Conservation (phyloP, 2,329 filamentous ascomycete species). For the Neofusicoccum kwambonambiense region DNA sequence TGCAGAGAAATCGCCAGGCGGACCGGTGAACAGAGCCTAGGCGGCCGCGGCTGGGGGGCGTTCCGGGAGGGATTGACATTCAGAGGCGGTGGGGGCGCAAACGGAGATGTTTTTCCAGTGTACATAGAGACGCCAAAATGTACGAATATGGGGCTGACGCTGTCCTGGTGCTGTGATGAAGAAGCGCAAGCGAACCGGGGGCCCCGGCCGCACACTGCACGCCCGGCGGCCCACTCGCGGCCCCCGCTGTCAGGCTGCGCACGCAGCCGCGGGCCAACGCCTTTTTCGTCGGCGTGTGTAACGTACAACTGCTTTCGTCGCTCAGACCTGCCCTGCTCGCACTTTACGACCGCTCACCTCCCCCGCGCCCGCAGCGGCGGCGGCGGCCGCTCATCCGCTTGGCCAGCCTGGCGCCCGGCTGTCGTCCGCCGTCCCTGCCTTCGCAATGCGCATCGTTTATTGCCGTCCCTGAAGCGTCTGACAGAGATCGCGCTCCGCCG, state of each 20-base stretch:
- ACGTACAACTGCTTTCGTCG: background rate
- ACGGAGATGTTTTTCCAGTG: background rate
- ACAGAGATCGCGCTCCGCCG: background rate
- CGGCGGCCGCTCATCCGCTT: constrained; percentile 5
- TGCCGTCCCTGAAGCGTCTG: background rate
- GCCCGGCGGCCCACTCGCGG: background rate
- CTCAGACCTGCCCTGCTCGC: background rate
- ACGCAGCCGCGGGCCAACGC: background rate
- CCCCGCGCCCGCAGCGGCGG: background rate
- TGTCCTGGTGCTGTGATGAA: background rate
- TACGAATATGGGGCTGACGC: background rate
- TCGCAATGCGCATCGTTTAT: background rate
- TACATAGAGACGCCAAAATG: background rate
- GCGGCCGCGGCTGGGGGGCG: background rate
- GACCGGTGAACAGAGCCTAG: background rate
- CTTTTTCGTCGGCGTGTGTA: background rate
- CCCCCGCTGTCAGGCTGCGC: too few relatives aligned
- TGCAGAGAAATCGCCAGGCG: background rate
- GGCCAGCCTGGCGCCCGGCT: background rate
- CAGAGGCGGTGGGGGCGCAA: background rate
- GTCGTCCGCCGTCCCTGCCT: background rate
- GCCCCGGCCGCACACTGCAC: background rate
- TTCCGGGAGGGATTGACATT: background rate
- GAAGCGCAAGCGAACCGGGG: constrained; percentile 4
- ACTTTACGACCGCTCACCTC: constrained; percentile 16